Conservation (phyloP, 2,329 filamentous ascomycete genomes). For the Lasiodiplodia theobromae region DNA sequence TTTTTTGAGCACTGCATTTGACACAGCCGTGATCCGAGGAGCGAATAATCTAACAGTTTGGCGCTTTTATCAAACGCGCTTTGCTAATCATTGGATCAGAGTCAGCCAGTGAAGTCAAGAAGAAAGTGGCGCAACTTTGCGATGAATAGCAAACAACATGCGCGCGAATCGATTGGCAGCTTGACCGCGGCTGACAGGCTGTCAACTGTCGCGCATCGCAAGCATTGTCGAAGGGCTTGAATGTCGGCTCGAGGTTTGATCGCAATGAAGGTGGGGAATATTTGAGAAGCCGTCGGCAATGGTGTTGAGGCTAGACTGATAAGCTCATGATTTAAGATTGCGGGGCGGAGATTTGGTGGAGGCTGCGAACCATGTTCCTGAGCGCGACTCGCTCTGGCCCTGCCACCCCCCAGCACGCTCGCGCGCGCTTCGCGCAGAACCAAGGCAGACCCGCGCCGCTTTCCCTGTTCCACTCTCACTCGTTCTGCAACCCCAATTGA, state of each 20-base stretch:
- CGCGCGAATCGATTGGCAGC: too few relatives aligned
- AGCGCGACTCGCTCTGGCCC: background rate
- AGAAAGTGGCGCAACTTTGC: background rate
- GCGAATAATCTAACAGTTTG: background rate
- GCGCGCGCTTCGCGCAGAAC: slow-evolving; percentile 7
- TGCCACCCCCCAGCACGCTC: background rate
- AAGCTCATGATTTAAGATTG: slow-evolving; percentile 23
- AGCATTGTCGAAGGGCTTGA: too few relatives aligned
- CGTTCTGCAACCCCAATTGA: background rate
- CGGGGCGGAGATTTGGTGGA: slow-evolving; percentile 6
- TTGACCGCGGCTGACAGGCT: too few relatives aligned
- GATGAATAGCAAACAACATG: background rate
- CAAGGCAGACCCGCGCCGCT: slow-evolving; percentile 14
- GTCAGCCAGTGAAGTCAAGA: background rate
- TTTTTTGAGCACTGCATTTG: background rate
- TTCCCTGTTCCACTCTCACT: slow-evolving; percentile 6
- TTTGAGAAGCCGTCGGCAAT: background rate
- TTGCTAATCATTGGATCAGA: background rate
- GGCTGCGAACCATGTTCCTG: background rate
- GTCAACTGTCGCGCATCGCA: too few relatives aligned
- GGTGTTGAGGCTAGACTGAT: slow-evolving; percentile 18
- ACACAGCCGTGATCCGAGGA: background rate
- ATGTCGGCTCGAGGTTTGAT: background rate
- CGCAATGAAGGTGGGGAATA: background rate
- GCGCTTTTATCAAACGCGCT: too few relatives aligned